Evolutionary conservation across 2,329 filamentous ascomycete species (phyloP).

Genomic region (Fusarium mundagurra): DNA sequence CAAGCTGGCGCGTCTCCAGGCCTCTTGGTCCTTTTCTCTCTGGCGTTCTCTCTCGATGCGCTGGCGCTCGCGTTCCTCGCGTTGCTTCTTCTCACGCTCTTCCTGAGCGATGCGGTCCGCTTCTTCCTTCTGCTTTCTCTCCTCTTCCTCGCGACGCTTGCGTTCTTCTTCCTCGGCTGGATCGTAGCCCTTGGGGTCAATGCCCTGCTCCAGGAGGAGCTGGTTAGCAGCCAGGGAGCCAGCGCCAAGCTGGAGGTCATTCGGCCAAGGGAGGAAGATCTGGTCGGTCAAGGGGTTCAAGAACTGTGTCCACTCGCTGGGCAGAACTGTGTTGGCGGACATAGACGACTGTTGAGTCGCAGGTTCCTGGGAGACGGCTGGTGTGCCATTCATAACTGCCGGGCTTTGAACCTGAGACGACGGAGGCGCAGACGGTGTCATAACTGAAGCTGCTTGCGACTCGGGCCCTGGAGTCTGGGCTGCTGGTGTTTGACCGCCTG

Average conservation of each 20-base stretch:
- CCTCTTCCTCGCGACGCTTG: slow-evolving; percentile 61
- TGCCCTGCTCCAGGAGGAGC: slow-evolving; percentile 67
- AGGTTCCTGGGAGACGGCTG: slow-evolving; percentile 43
- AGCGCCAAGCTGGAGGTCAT: slow-evolving; percentile 72
- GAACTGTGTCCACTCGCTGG: slow-evolving; percentile 58
- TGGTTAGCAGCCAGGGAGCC: slow-evolving; percentile 75
- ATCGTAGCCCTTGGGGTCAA: slow-evolving; percentile 69
- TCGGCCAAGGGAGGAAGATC: slow-evolving; percentile 81
- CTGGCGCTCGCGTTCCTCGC: slow-evolving; percentile 52
- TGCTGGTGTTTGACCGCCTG: slow-evolving; percentile 46
- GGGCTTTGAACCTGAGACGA: slow-evolving; percentile 50
- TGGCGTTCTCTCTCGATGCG: slow-evolving; percentile 56
- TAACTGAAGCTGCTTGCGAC: slow-evolving; percentile 42
- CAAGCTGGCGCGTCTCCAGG: slow-evolving; percentile 53
- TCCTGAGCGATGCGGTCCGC: slow-evolving; percentile 57
- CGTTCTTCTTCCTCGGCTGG: slow-evolving; percentile 64
- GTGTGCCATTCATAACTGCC: slow-evolving; percentile 47
- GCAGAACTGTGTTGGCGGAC: slow-evolving; percentile 55
- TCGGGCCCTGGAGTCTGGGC: slow-evolving; percentile 47
- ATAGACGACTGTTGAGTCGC: slow-evolving; percentile 48
- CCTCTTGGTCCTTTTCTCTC: slow-evolving; percentile 54
- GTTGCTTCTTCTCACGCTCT: slow-evolving; percentile 54
- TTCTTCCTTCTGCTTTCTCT: slow-evolving; percentile 58
- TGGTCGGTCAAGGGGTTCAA: slow-evolving; percentile 66
- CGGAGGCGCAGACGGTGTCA: slow-evolving; percentile 47